A percentile compares a stretch with the other conserved stretches of the same genome.
phyloP scores from a whole-genome alignment of 495 filamentous ascomycete species.

The Tetracladium marchalianum region DNA sequence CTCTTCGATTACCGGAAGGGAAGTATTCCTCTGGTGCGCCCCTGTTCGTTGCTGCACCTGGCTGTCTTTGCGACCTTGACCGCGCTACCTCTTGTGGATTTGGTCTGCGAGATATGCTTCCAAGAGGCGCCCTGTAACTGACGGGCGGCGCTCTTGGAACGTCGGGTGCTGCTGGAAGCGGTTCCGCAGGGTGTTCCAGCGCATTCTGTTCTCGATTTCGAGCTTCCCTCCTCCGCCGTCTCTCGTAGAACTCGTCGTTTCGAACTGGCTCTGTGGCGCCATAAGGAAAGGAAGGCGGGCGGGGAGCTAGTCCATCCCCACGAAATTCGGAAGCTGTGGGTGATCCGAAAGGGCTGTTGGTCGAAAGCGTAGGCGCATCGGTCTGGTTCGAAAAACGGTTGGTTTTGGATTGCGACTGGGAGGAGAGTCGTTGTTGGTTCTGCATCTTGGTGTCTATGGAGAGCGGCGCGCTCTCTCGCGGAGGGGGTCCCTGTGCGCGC shows the following conservation, averaged over 20 bases:
- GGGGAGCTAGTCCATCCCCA: conserved; percentile 34
- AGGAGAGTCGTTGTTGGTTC: conserved; percentile 22
- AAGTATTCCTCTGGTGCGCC: conserved; percentile 13
- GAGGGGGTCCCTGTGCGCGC: conserved; percentile 31
- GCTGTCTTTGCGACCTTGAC: conserved; percentile 18
- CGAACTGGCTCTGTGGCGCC: conserved; percentile 16
- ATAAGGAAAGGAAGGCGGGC: conserved; percentile 38
- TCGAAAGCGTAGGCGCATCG: conserved; percentile 35
- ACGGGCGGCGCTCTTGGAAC: conserved; percentile 42
- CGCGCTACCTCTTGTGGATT: conserved; percentile 19
- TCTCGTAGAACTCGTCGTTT: conserved; percentile 35
- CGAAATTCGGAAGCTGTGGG: conserved; percentile 37
- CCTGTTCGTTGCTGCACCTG: conserved; percentile 25
- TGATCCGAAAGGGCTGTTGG: conserved; percentile 38
- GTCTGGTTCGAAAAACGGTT: conserved; percentile 18
- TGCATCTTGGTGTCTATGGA: conserved; percentile 28
- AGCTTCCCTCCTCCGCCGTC: conserved; percentile 22
- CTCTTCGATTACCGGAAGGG: conserved; percentile 1
- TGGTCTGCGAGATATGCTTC: conserved; percentile 25
- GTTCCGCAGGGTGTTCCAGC: conserved; percentile 24
- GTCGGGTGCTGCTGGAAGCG: conserved; percentile 47
- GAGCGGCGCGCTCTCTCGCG: conserved; percentile 25
- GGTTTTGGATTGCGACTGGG: conserved; percentile 24
- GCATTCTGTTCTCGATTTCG: conserved; percentile 23
- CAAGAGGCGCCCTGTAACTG: conserved; percentile 45